These are phyloP conservation scores for Manihot esculenta DNA, from an alignment of 441 rosid species.

Conservation along the genomic window DNA sequence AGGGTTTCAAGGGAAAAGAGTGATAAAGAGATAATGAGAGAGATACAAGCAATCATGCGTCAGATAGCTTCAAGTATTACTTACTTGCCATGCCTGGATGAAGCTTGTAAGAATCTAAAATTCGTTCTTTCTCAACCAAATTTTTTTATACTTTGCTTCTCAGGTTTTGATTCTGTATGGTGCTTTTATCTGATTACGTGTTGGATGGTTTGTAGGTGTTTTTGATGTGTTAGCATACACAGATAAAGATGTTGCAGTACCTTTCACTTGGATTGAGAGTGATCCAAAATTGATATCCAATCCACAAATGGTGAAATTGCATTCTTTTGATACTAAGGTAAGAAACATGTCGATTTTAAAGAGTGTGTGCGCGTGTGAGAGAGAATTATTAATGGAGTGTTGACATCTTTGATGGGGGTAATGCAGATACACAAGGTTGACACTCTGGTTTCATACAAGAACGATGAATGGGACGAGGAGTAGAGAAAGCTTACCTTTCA, in stretches of 20 bases:
- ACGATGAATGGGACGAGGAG: constrained; percentile 88
- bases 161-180: too few relatives aligned
- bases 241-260: constrained; percentile 80
- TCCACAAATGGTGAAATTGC: constrained; percentile 97
- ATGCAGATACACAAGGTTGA: constrained; percentile 96
- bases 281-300: constrained; percentile 89
- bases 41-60: constrained; percentile 89
- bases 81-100: constrained; percentile 89
- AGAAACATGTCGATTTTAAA: neutral
- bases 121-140: neutral
- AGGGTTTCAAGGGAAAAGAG: constrained; percentile 87
- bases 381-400: too few relatives aligned
- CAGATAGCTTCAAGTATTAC: constrained; percentile 90
- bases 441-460: constrained; percentile 94
- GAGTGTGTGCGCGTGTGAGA: too few relatives aligned
- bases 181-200: neutral
- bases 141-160: too few relatives aligned
- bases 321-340: constrained; percentile 93
- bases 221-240: constrained; percentile 94
- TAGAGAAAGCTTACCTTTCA: constrained; percentile 18
- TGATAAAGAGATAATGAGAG: constrained; percentile 93
- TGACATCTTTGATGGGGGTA: constrained; percentile 8
- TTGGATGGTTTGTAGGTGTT: constrained; percentile 49
- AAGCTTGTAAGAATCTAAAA: constrained; percentile 50
- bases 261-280: constrained; percentile 92